Percentiles rank a stretch among this genome's conserved stretches.
Evolutionary conservation across 306 rosid species (phyloP).

Genomic region (Sicyos edulis): DNA sequence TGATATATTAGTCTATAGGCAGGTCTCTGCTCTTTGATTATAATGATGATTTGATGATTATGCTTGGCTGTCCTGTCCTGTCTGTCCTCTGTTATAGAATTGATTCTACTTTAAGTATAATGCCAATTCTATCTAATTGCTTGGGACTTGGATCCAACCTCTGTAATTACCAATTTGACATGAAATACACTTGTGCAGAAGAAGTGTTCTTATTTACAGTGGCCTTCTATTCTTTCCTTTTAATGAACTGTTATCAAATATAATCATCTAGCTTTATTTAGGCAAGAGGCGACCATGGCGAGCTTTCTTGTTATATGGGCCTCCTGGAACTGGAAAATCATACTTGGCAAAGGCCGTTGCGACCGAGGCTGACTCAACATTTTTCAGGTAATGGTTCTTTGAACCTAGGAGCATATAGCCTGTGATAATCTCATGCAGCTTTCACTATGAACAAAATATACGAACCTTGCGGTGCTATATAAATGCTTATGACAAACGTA

Average conservation of each 20-base stretch:
- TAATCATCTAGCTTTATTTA: slow-evolving; percentile 23
- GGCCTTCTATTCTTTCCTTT: no score
- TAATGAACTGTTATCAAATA: not conserved
- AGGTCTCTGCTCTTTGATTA: no score
- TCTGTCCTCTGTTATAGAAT: not conserved
- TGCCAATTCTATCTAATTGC: not conserved
- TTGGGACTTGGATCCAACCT: not conserved
- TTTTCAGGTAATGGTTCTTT: slow-evolving; percentile 61
- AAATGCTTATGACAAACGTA: no score
- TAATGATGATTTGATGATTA: no score
- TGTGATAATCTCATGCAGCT: not conserved
- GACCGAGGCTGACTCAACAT: slow-evolving; percentile 96
- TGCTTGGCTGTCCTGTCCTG: not conserved
- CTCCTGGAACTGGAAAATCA: slow-evolving; percentile 98
- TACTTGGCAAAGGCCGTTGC: slow-evolving; percentile 99
- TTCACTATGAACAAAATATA: no score
- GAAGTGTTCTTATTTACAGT: not conserved
- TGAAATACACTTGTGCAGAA: not conserved
- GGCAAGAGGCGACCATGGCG: slow-evolving; percentile 99
- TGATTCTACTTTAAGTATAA: not conserved
- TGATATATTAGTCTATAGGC: not conserved
- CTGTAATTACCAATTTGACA: not conserved
- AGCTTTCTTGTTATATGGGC: slow-evolving; percentile 89
- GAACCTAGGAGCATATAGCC: not conserved
- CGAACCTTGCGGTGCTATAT: no score